These are phyloP conservation scores for Termitomyces sp. DNA, from an alignment of 768 basidiomycete genomes.

Conservation along the genomic window DNA sequence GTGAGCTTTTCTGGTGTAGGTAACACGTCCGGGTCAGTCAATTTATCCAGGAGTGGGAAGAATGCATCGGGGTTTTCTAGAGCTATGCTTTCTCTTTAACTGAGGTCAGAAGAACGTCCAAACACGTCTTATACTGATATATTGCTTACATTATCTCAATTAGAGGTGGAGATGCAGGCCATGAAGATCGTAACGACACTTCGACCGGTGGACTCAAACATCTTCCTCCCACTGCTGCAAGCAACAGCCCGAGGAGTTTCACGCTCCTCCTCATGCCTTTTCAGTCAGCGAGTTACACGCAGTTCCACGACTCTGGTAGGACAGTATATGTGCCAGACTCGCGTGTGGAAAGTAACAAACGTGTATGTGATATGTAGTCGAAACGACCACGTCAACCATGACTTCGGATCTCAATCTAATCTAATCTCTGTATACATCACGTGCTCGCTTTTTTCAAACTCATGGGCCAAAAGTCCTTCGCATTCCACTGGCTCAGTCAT, in stretches of 20 bases:
- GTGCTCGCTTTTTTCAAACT: slow-evolving; percentile 14
- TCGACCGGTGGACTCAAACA: slow-evolving; percentile 43
- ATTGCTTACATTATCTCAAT: slow-evolving; percentile 59
- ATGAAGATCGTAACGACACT: slow-evolving; percentile 56
- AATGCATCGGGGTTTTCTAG: slow-evolving; percentile 68
- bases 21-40: slow-evolving; percentile 46
- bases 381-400: slow-evolving; percentile 11
- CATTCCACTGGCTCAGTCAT: slow-evolving; percentile 8
- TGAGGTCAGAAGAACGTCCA: neutral
- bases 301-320: neutral
- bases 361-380: neutral
- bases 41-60: slow-evolving; percentile 67
- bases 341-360: neutral
- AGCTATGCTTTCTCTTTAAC: slow-evolving; percentile 70
- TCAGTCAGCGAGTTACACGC: neutral
- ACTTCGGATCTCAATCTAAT: slow-evolving; percentile 1
- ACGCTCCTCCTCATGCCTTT: slow-evolving; percentile 12
- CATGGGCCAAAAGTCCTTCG: no score
- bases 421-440: slow-evolving; percentile 12
- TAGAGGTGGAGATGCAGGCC: slow-evolving; percentile 57
- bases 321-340: neutral
- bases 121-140: slow-evolving; percentile 1
- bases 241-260: slow-evolving; percentile 12
- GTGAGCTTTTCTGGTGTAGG: slow-evolving; percentile 28
- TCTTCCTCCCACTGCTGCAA: slow-evolving; percentile 7